Percentiles rank a stretch among this genome's conserved stretches.
These are phyloP conservation scores for Wickerhamomyces subpelliculosus DNA, from an alignment of 805 yeast genomes.

Conservation along the genomic window DNA sequence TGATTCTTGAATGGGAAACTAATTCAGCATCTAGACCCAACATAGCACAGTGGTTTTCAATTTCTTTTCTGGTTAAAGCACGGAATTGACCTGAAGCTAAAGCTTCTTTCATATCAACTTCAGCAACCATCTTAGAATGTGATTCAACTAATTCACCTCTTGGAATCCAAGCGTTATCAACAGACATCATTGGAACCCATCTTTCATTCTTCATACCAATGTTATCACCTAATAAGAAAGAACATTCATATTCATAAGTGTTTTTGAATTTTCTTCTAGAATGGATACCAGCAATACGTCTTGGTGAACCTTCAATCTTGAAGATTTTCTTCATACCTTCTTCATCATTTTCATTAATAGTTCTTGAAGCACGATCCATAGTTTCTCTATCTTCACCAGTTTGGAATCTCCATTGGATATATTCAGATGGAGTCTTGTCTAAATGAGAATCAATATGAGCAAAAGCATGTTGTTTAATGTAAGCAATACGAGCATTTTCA, in stretches of 20 bases:
- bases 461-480: constrained; percentile 99
- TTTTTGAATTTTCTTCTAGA: constrained; percentile 99
- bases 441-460: constrained; percentile 98
- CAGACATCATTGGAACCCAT: constrained; percentile 99
- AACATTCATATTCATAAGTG: constrained; percentile 99
- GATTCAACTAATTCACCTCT: constrained; percentile 97
- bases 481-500: constrained; percentile 99
- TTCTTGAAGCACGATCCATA: constrained; percentile 99
- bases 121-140: constrained; percentile 98
- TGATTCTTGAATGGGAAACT: constrained; percentile 99
- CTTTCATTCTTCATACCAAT: constrained; percentile 98
- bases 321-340: constrained; percentile 98
- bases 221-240: constrained; percentile 97
- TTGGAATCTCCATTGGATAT: constrained; percentile 99
- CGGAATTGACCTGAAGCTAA: constrained; percentile 99
- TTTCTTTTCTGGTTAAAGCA: constrained; percentile 99
- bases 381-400: constrained; percentile 99
- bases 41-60: constrained; percentile 97
- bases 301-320: constrained; percentile 97
- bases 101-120: constrained; percentile 99
- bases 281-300: constrained; percentile 92
- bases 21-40: constrained; percentile 98
- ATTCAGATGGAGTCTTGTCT: constrained; percentile 99
- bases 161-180: constrained; percentile 99
- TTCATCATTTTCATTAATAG: constrained; percentile 94